These are phyloP conservation scores for Alnus glutinosa DNA, from an alignment of 306 rosid genomes.

Conservation along the genomic window DNA sequence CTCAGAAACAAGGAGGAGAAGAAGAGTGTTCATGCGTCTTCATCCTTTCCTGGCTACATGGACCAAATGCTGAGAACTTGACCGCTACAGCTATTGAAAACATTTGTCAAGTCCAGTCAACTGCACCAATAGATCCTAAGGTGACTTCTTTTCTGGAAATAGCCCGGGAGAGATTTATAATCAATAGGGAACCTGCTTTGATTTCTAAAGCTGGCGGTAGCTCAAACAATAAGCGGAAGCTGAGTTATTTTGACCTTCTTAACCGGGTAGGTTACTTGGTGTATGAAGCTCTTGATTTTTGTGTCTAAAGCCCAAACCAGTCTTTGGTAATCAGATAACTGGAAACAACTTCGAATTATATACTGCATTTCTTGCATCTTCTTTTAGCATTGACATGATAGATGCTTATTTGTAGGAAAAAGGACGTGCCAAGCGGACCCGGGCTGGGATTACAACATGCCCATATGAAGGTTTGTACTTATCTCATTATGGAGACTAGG, in stretches of 20 bases:
- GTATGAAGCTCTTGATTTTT: constrained; percentile 9
- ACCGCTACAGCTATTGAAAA: constrained; percentile 32
- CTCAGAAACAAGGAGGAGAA: constrained; percentile 40
- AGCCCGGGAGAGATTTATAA: constrained; percentile 35
- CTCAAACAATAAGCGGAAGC: constrained; percentile 18
- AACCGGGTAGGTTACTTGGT: constrained; percentile 39
- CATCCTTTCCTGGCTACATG: constrained; percentile 58
- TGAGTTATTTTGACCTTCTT: constrained; percentile 27
- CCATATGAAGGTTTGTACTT: constrained; percentile 30
- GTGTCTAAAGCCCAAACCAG: neutral
- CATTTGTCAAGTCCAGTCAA: constrained; percentile 53
- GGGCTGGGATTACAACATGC: neutral
- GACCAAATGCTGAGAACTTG: constrained; percentile 49
- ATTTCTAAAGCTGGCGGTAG: constrained; percentile 13
- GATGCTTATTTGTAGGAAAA: constrained; percentile 39
- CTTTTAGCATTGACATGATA: constrained; percentile 28
- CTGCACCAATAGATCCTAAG: constrained; percentile 31
- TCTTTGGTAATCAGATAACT: neutral
- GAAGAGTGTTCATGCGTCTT: constrained; percentile 61
- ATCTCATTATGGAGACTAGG: neutral
- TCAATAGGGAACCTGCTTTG: constrained; percentile 6
- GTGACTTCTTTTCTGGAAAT: constrained; percentile 50
- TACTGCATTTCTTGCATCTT: constrained; percentile 7
- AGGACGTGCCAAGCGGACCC: constrained; percentile 23
- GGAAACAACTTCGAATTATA: neutral